phyloP scores from a whole-genome alignment of 2,329 filamentous ascomycete species.

The Fusarium longipes region DNA sequence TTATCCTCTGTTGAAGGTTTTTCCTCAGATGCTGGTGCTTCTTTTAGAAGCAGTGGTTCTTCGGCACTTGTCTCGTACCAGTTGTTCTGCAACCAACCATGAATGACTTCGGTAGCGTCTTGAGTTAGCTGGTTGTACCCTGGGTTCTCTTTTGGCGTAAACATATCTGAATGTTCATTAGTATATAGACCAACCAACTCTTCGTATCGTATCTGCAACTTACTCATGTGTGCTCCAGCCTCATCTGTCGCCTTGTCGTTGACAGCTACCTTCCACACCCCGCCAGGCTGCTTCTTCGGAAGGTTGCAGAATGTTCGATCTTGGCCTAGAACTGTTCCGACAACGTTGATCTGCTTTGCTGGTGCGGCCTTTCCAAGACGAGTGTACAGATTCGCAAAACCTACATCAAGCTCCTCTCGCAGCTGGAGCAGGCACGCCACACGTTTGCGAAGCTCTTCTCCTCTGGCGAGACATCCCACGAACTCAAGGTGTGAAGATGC shows the following conservation, averaged over 20 bases:
- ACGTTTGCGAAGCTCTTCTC: slow-evolving; percentile 81
- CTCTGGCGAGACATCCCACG: slow-evolving; percentile 87
- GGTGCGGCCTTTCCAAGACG: slow-evolving; percentile 77
- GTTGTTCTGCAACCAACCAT: slow-evolving; percentile 70
- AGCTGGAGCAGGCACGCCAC: slow-evolving; percentile 75
- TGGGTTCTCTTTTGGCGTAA: slow-evolving; percentile 76
- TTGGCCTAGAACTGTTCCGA: slow-evolving; percentile 70
- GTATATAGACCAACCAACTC: slow-evolving; percentile 3
- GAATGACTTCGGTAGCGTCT: slow-evolving; percentile 72
- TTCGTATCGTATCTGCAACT: slow-evolving; percentile 45
- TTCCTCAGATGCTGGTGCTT: slow-evolving; percentile 17
- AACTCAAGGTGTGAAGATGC: slow-evolving; percentile 92
- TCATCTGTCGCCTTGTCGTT: slow-evolving; percentile 87
- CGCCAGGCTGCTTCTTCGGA: slow-evolving; percentile 66
- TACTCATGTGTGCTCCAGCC: slow-evolving; percentile 80
- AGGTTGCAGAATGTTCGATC: slow-evolving; percentile 91
- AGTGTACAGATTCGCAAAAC: slow-evolving; percentile 90
- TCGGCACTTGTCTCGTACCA: slow-evolving; percentile 72
- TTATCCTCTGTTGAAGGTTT: neutral
- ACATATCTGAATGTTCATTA: slow-evolving; percentile 67
- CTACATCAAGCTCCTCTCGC: slow-evolving; percentile 73
- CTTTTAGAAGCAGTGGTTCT: slow-evolving; percentile 44
- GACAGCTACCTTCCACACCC: slow-evolving; percentile 75
- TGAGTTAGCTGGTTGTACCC: slow-evolving; percentile 76
- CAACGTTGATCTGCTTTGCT: slow-evolving; percentile 63